Base-by-base conservation (phyloP, 495 filamentous ascomycete species). In the Pyrenopolyporus hunteri region DNA sequence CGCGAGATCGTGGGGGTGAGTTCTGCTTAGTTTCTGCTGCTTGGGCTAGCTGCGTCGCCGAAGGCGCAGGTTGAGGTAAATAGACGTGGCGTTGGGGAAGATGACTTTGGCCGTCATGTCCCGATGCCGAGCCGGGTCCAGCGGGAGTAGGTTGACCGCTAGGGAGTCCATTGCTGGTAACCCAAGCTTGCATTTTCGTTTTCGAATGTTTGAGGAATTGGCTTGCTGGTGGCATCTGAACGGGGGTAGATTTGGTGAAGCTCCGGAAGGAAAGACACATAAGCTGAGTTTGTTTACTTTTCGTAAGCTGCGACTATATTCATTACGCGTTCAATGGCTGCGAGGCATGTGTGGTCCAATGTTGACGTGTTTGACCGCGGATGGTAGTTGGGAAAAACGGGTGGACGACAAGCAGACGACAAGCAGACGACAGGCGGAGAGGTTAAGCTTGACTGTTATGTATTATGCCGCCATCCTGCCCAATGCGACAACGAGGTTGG, bases 181-280 rank as follows among this genome's bases (percentile, higher is more conserved):
- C 69, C 66, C 66, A 71, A 51, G 66, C 69, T 48, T 71, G 69
- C 69, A 71, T 71, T 33, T 67, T 71, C 8, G 29, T 64, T 51
- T 68, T 69, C 4, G 65, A 71, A 42, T 66, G 62, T 57, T 71
- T 71, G 5, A 71, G 64, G 63, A 71, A 69, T 22, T 63, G 51
- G 48, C 51, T 63, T 44, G 61, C 56, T 29, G 69, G 69, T 56
- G 66, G 69, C 69, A 71, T 71, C 58, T 69, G 66, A 62, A 53
- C 57, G 33, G 48, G 50, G 56, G 13, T 32, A 42, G 63, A 57
- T 48, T 67, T 62, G 58, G 47, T 39, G 14, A 57, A 46, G 47
- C 19, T 58, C 25, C 53, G 58, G 43, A 55, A 59, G 16, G 48
- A 67, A 19, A 63, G 47, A 40, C 58, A 60, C 58, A 68, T 56